These are phyloP conservation scores for Boletus rubropictus DNA, from an alignment of 768 basidiomycete species.

Conservation along the genomic window DNA sequence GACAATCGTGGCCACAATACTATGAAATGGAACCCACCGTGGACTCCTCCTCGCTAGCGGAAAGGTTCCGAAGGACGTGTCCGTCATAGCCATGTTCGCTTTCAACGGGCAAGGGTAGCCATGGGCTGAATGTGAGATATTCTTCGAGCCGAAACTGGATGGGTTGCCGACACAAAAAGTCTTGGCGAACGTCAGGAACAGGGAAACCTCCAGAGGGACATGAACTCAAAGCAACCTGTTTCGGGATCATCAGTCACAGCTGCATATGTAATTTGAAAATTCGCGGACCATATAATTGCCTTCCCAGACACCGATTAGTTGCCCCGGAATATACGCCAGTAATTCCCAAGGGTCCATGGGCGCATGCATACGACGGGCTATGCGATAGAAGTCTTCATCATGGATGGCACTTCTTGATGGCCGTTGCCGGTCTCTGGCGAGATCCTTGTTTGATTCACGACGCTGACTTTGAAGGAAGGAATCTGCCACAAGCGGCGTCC, in stretches of 20 bases:
- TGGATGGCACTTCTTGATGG: constrained; percentile 30
- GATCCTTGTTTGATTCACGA: constrained; percentile 30
- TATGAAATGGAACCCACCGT: constrained; percentile 20
- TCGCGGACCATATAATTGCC: constrained; percentile 51
- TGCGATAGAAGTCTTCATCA: constrained; percentile 37
- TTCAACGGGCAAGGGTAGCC: constrained; percentile 30
- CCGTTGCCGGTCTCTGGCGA: constrained; percentile 28
- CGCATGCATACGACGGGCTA: constrained; percentile 15
- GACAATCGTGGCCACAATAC: constrained; percentile 17
- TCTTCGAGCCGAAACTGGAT: constrained; percentile 47
- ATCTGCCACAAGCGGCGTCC: constrained; percentile 50
- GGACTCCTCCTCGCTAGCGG: constrained; percentile 18
- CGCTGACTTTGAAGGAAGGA: constrained; percentile 23
- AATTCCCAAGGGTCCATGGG: constrained; percentile 21
- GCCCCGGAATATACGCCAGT: constrained; percentile 37
- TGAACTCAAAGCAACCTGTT: constrained; percentile 25
- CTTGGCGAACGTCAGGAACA: constrained; percentile 11
- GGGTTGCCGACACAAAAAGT: constrained; percentile 42
- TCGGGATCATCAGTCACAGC: constrained; percentile 11
- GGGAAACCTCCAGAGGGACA: constrained; percentile 12
- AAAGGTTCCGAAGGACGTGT: constrained; percentile 17
- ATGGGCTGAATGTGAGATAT: constrained; percentile 38
- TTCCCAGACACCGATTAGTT: constrained; percentile 55
- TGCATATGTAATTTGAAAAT: constrained; percentile 11
- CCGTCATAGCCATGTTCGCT: constrained; percentile 19